Evolutionary conservation across 1,284 basidiomycete species (phyloP).

Genomic region (Apiotrichum porosum): DNA sequence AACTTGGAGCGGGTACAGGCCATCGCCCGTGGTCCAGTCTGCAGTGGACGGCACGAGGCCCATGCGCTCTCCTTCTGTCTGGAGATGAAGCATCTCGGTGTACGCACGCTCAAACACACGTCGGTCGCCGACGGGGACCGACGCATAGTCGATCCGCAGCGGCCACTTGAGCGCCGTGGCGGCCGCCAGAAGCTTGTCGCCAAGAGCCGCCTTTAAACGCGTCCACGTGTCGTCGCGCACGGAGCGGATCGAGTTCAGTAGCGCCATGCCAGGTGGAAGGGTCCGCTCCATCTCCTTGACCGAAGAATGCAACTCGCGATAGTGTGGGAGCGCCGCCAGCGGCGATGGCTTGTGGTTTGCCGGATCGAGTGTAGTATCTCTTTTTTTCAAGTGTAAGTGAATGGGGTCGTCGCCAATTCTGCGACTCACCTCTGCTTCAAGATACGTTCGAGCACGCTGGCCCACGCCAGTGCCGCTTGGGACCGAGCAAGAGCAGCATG

Average conservation of each 20-base stretch:
- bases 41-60: conserved; percentile 2
- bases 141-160: conserved; percentile 59
- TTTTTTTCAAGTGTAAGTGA: conserved; percentile 9
- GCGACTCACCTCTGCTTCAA: conserved; percentile 66
- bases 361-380: conserved; percentile 37
- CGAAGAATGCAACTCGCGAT: conserved; percentile 60
- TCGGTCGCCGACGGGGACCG: conserved; percentile 54
- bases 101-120: conserved; percentile 69
- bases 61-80: conserved; percentile 55
- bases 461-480: conserved; percentile 67
- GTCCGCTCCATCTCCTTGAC: conserved; percentile 50
- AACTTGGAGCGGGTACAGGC: conserved; percentile 73
- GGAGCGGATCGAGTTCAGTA: conserved; percentile 51
- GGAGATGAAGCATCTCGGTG: conserved; percentile 66
- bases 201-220: conserved; percentile 61
- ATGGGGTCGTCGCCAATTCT: neutral
- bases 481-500: conserved; percentile 69
- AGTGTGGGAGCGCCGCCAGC: conserved; percentile 54
- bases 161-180: conserved; percentile 80
- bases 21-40: conserved; percentile 39
- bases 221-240: conserved; percentile 66
- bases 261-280: conserved; percentile 52
- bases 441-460: conserved; percentile 65
- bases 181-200: conserved; percentile 59
- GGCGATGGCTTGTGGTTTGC: conserved; percentile 49